These are phyloP conservation scores for Anisogramma anomala DNA, from an alignment of 2,329 filamentous ascomycete species.

Conservation along the genomic window DNA sequence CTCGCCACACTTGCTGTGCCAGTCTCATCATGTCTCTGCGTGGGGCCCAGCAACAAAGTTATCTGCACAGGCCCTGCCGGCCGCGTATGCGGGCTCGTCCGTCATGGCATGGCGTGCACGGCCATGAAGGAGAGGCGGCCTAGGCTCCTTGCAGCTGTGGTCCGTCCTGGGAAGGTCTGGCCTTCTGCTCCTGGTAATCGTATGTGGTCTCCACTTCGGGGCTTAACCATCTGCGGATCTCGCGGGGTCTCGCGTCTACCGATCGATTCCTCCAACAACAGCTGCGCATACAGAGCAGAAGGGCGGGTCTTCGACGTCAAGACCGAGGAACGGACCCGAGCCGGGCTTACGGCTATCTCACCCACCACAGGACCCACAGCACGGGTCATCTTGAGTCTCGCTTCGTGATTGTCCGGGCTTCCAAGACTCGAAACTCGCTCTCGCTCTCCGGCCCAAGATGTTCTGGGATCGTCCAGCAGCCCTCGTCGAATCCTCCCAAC, in stretches of 20 bases:
- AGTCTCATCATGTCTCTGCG: background rate
- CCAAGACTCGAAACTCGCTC: background rate
- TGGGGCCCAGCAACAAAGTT: background rate
- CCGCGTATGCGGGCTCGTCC: conserved; percentile 11
- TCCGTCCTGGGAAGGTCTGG: too few relatives aligned
- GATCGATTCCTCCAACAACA: too few relatives aligned
- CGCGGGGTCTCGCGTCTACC: too few relatives aligned
- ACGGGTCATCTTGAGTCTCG: conserved; percentile 5
- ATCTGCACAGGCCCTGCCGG: conserved; percentile 4
- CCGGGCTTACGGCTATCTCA: conserved; percentile 1
- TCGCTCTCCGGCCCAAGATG: background rate
- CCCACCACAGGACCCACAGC: background rate
- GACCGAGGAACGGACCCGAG: too few relatives aligned
- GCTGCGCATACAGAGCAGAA: too few relatives aligned
- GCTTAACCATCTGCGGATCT: too few relatives aligned
- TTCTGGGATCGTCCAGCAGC: background rate
- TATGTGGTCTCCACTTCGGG: too few relatives aligned
- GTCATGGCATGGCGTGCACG: conserved; percentile 8
- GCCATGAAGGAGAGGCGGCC: conserved; percentile 9
- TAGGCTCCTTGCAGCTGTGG: conserved; percentile 12
- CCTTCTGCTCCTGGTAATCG: too few relatives aligned
- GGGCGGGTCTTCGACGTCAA: too few relatives aligned
- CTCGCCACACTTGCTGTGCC: background rate
- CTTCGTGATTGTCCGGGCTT: background rate
- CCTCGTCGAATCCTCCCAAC: background rate